Conservation (phyloP, 495 filamentous ascomycete species). For the Beverwykella pulmonaria region DNA sequence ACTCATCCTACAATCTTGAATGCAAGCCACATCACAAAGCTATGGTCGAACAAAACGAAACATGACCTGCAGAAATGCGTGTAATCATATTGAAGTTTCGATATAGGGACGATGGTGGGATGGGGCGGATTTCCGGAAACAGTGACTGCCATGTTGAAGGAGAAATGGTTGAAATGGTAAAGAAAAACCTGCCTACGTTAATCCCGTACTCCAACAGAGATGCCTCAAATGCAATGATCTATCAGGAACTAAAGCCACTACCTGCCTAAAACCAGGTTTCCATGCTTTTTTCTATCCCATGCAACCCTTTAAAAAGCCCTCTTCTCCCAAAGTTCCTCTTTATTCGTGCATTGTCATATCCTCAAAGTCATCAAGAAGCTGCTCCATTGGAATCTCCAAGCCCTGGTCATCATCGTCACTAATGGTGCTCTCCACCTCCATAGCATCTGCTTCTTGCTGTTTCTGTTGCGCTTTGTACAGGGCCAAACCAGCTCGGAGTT, state of each 20-base stretch:
- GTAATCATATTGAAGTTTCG: background rate
- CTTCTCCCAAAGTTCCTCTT: background rate
- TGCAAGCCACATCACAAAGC: background rate
- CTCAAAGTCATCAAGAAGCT: constrained; percentile 50
- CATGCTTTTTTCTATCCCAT: background rate
- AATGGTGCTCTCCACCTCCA: constrained; percentile 58
- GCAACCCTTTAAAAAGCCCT: background rate
- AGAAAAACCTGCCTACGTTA: too few relatives aligned
- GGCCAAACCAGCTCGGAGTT: constrained; percentile 78
- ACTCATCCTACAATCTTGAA: constrained; percentile 1
- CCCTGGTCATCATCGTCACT: constrained; percentile 44
- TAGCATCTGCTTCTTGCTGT: constrained; percentile 58
- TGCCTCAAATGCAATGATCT: too few relatives aligned
- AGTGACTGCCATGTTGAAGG: too few relatives aligned
- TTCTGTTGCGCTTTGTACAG: constrained; percentile 73
- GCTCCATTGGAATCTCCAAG: constrained; percentile 49
- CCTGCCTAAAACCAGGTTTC: background rate
- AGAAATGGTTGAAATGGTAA: background rate
- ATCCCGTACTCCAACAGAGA: too few relatives aligned
- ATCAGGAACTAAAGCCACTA: background rate
- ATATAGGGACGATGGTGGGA: background rate
- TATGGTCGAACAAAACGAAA: background rate
- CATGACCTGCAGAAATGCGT: background rate
- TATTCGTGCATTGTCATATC: constrained; percentile 45
- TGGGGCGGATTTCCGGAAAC: background rate